These are phyloP conservation scores for Suhomyces taliae DNA, from an alignment of 1,139 yeast species.

Conservation along the genomic window DNA sequence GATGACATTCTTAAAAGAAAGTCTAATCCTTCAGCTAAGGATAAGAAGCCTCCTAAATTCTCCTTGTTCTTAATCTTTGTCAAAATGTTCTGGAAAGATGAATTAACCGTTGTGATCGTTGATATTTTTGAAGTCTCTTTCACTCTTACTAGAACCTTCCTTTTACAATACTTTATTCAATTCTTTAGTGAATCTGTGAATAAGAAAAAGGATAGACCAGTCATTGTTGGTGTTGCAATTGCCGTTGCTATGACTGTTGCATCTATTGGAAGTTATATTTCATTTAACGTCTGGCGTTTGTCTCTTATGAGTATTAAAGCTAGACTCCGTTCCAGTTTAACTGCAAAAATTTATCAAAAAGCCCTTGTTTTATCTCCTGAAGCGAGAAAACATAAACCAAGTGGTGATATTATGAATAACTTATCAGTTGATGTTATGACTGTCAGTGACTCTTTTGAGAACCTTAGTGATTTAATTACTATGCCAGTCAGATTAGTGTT, in stretches of 20 bases:
- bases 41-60: constrained; percentile 13
- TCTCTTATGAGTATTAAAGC: constrained; percentile 20
- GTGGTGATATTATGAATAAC: constrained; percentile 43
- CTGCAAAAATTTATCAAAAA: constrained; percentile 34
- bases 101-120: constrained; percentile 14
- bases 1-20: constrained; percentile 9
- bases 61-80: constrained; percentile 19
- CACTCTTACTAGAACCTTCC: constrained; percentile 30
- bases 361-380: constrained; percentile 39
- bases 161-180: constrained; percentile 31
- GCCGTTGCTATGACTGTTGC: constrained; percentile 29
- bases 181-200: constrained; percentile 24
- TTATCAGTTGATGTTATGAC: constrained; percentile 38
- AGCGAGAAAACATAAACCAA: constrained; percentile 36
- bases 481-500: constrained; percentile 33
- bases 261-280: constrained; percentile 25
- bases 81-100: constrained; percentile 15
- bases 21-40: constrained; percentile 16
- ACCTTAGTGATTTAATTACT: constrained; percentile 27
- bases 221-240: constrained; percentile 31
- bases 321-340: constrained; percentile 25
- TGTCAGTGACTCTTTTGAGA: constrained; percentile 24
- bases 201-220: constrained; percentile 15
- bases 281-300: constrained; percentile 27
- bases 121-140: constrained; percentile 23